These are phyloP conservation scores for Fomitopsis serialis DNA, from an alignment of 768 basidiomycete species.

Conservation along the genomic window DNA sequence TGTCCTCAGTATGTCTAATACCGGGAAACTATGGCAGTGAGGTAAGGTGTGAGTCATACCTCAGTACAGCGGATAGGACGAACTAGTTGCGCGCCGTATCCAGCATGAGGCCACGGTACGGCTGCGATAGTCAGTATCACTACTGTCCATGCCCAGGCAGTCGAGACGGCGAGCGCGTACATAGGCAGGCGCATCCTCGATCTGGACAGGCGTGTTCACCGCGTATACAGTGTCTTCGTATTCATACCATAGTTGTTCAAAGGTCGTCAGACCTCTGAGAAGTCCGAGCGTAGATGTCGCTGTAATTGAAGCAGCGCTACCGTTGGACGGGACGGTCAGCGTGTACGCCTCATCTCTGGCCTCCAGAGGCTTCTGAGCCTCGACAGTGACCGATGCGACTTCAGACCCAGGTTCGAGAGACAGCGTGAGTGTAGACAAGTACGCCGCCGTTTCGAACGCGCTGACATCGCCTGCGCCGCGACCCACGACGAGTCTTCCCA, in stretches of 20 bases:
- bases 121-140: no score
- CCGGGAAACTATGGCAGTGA: constrained; percentile 44
- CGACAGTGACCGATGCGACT: constrained; percentile 41
- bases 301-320: constrained; percentile 44
- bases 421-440: constrained; percentile 39
- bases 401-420: constrained; percentile 26
- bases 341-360: constrained; percentile 55
- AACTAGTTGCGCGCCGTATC: constrained; percentile 78
- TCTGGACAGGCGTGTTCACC: constrained; percentile 48
- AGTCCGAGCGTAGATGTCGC: constrained; percentile 66
- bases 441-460: constrained; percentile 34
- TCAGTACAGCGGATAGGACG: constrained; percentile 17
- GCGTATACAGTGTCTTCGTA: constrained; percentile 42
- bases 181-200: constrained; percentile 61
- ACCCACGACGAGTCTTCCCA: constrained; percentile 52
- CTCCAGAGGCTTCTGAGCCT: constrained; percentile 45
- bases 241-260: constrained; percentile 60
- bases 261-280: constrained; percentile 71
- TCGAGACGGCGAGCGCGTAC: constrained; percentile 38
- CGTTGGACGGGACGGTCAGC: constrained; percentile 49
- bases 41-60: not conserved
- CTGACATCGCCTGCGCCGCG: constrained; percentile 45
- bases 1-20: constrained; percentile 58
- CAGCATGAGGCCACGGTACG: constrained; percentile 73
- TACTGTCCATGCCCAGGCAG: no score